Percentiles rank a stretch among this genome's conserved stretches.
phyloP scores from a whole-genome alignment of 306 rosid species.

The Cucurbita ficifolia region DNA sequence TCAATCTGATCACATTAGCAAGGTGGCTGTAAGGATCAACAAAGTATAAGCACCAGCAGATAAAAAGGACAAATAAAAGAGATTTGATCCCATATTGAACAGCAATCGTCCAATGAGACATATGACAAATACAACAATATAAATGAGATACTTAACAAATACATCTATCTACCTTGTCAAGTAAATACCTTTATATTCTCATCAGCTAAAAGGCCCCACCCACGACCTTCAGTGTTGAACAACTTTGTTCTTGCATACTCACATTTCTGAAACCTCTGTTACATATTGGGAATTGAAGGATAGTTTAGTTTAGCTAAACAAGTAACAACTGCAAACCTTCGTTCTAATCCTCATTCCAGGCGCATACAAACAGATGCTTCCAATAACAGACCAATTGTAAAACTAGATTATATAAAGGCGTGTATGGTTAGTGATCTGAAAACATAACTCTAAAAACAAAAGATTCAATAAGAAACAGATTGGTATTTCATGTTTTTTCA shows the following conservation, averaged over 20 bases:
- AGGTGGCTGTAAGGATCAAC: background rate
- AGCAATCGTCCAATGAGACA: background rate
- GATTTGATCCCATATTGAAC: background rate
- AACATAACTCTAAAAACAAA: background rate
- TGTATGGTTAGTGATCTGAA: background rate
- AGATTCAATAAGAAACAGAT: background rate
- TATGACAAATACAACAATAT: background rate
- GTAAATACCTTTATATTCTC: constrained; percentile 64
- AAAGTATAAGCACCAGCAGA: background rate
- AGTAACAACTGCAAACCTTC: background rate
- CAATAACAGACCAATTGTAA: background rate
- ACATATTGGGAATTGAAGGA: background rate
- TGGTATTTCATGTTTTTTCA: background rate
- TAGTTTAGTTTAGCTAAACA: background rate
- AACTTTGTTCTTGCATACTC: constrained; percentile 78
- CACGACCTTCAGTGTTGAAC: constrained; percentile 81
- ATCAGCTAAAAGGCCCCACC: constrained; percentile 89
- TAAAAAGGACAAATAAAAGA: background rate
- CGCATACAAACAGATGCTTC: background rate
- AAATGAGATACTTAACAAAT: background rate
- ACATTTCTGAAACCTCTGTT: constrained; percentile 78
- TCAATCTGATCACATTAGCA: background rate
- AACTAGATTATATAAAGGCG: background rate
- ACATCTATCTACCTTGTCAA: background rate
- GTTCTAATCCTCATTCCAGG: background rate